These are phyloP conservation scores for Sporothrix euskadiensis DNA, from an alignment of 2,329 filamentous ascomycete species.

Conservation along the genomic window DNA sequence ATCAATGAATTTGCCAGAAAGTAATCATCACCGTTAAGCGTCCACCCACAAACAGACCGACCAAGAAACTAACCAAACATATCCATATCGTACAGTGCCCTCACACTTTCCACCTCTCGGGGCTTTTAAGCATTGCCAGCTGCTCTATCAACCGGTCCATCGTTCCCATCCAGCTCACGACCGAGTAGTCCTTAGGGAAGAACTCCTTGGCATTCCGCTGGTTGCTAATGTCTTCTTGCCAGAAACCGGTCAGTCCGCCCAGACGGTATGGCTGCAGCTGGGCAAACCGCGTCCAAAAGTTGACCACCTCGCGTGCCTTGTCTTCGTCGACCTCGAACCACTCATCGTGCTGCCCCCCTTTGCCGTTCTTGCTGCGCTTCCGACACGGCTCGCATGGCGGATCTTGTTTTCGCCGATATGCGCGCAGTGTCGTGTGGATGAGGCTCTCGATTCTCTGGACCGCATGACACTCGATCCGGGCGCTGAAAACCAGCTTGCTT, in stretches of 20 bases:
- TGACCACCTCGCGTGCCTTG: background rate
- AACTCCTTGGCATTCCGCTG: background rate
- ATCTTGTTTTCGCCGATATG: background rate
- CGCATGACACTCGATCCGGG: constrained; percentile 5
- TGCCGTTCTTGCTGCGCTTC: background rate
- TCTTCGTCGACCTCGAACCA: constrained; percentile 10
- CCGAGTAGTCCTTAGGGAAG: background rate
- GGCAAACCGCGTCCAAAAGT: constrained; percentile 12
- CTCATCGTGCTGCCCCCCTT: background rate
- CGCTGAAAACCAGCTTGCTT: background rate
- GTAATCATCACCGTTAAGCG: background rate
- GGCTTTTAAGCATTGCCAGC: background rate
- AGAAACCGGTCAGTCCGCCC: background rate
- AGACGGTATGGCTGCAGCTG: background rate
- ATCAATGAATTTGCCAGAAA: too few species aligned
- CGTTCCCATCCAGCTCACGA: background rate
- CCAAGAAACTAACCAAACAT: background rate
- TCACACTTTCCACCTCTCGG: background rate
- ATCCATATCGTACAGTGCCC: background rate
- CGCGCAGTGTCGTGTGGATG: constrained; percentile 11
- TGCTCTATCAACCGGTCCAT: background rate
- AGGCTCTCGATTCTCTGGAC: constrained; percentile 4
- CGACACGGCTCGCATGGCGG: constrained; percentile 12
- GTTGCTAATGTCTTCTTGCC: background rate
- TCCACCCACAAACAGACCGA: too few species aligned